Percentiles rank a stretch among this genome's conserved stretches.
Evolutionary conservation across 2,329 filamentous ascomycete genomes (phyloP).

Genomic region (Clarireedia paspali): DNA sequence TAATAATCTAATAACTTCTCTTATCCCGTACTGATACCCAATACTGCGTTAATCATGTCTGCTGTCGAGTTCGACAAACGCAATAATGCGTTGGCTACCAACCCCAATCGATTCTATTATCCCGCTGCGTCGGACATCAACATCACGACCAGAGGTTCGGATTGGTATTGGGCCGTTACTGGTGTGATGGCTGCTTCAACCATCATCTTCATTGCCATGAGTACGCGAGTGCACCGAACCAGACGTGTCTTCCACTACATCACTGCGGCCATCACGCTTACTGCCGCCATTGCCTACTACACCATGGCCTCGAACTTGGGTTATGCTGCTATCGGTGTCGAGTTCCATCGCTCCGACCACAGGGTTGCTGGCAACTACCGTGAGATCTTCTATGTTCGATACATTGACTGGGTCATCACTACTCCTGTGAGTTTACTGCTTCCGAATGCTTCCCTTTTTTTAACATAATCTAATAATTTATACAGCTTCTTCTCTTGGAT

Average conservation of each 20-base stretch:
- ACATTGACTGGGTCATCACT: conserved; percentile 57
- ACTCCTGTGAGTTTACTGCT: conserved; percentile 38
- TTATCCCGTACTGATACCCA: too few species aligned
- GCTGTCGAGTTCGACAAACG: conserved; percentile 2
- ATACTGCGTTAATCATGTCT: too few species aligned
- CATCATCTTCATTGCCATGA: conserved; percentile 44
- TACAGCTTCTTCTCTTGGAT: conserved; percentile 48
- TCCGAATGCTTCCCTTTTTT: neutral
- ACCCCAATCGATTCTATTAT: conserved; percentile 23
- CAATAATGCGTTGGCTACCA: conserved; percentile 17
- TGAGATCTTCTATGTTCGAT: conserved; percentile 59
- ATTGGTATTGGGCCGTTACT: conserved; percentile 56
- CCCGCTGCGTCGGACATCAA: conserved; percentile 39
- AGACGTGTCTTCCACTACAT: conserved; percentile 59
- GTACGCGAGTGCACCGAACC: conserved; percentile 43
- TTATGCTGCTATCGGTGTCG: conserved; percentile 53
- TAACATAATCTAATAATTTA: neutral
- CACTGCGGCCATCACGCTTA: conserved; percentile 48
- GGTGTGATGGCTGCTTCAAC: conserved; percentile 50
- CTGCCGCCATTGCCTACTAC: conserved; percentile 57
- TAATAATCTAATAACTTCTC: too few species aligned
- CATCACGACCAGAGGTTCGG: conserved; percentile 51
- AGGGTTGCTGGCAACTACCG: conserved; percentile 44
- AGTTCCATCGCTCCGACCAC: conserved; percentile 41
- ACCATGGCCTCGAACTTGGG: conserved; percentile 60